These are phyloP conservation scores for Malus orientalis DNA, from an alignment of 306 rosid species.

Conservation along the genomic window DNA sequence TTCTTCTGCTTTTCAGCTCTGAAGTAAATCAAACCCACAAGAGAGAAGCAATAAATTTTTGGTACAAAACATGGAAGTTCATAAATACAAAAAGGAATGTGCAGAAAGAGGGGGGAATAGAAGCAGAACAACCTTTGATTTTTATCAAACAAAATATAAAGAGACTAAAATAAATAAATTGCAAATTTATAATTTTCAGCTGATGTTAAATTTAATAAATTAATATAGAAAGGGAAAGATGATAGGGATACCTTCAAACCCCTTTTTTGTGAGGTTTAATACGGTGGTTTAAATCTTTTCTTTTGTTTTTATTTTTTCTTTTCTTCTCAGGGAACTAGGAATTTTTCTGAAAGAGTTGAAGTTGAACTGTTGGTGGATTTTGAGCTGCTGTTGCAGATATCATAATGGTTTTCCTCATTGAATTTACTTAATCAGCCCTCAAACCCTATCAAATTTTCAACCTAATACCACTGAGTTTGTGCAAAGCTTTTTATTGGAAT, in stretches of 20 bases:
- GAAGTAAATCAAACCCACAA: slow-evolving; percentile 26
- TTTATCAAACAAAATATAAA: slow-evolving; percentile 17
- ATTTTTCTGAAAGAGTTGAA: slow-evolving; percentile 11
- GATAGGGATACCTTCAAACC: slow-evolving; percentile 29
- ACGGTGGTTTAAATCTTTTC: not conserved
- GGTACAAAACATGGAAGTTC: slow-evolving; percentile 15
- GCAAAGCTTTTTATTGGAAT: not conserved
- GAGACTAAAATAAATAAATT: not conserved
- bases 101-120: slow-evolving; percentile 22
- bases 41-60: slow-evolving; percentile 24
- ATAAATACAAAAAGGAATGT: slow-evolving; percentile 15
- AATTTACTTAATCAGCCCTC: slow-evolving; percentile 32
- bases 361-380: slow-evolving; percentile 18
- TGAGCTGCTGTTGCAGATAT: slow-evolving; percentile 37
- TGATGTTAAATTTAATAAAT: slow-evolving; percentile 16
- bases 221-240: slow-evolving; percentile 24
- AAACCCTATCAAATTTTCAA: slow-evolving; percentile 16
- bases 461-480: not conserved
- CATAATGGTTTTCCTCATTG: slow-evolving; percentile 7
- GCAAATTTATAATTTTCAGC: slow-evolving; percentile 2
- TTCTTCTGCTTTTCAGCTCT: slow-evolving; percentile 13
- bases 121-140: slow-evolving; percentile 28
- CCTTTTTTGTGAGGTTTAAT: slow-evolving; percentile 2
- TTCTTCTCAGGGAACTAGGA: not conserved
- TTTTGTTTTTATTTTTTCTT: not conserved